These are phyloP conservation scores for Saccharomycopsis crataegensis DNA, from an alignment of 1,139 yeast genomes.

Conservation along the genomic window DNA sequence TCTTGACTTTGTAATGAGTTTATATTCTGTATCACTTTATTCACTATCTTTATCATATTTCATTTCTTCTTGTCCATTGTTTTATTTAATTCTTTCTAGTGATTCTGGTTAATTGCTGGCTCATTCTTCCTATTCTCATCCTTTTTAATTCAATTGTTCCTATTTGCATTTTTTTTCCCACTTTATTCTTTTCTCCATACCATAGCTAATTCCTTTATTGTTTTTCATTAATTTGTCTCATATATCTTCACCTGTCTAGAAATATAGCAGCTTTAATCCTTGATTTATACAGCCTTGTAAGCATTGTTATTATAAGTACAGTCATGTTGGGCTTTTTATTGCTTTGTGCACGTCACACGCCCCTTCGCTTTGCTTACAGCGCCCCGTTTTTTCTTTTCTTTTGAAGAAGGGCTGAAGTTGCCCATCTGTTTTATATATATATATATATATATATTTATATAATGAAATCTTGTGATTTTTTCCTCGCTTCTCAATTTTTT, in stretches of 20 bases:
- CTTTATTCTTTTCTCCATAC: neutral
- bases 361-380: too few relatives aligned
- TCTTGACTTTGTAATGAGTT: constrained; percentile 1
- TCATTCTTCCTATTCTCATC: neutral
- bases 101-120: neutral
- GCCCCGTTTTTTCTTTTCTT: too few relatives aligned
- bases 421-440: neutral
- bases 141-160: neutral
- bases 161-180: too few relatives aligned
- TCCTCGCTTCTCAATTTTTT: neutral
- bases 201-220: neutral
- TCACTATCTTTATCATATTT: neutral
- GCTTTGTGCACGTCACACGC: too few relatives aligned
- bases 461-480: neutral
- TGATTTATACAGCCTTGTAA: too few relatives aligned
- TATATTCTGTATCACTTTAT: neutral
- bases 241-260: neutral
- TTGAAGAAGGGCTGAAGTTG: too few relatives aligned
- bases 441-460: too few relatives aligned
- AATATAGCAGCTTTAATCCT: too few relatives aligned
- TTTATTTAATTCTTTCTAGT: neutral
- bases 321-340: too few relatives aligned
- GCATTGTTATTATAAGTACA: too few relatives aligned
- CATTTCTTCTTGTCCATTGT: neutral
- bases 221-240: neutral